Conservation (phyloP, 2,329 filamentous ascomycete species). For the Paecilomyces fulvus region DNA sequence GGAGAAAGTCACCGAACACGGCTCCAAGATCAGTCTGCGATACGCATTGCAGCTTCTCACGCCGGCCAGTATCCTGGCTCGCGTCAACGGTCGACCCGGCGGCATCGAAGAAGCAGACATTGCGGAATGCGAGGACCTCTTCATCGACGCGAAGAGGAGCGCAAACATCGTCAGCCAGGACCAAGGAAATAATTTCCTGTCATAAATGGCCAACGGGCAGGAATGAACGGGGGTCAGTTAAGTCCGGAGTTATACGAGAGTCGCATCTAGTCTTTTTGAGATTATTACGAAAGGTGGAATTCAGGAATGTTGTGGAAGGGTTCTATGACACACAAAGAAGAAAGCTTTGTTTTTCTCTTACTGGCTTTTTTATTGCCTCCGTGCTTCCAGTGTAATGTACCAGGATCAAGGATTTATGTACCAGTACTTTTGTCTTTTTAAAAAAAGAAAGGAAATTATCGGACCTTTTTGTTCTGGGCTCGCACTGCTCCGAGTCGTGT, state of each 20-base stretch:
- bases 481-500: neutral
- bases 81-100: constrained; percentile 67
- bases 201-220: constrained; percentile 33
- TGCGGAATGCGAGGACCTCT: constrained; percentile 72
- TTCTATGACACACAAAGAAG: constrained; percentile 8
- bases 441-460: neutral
- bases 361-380: neutral
- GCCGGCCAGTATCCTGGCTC: constrained; percentile 81
- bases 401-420: neutral
- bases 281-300: neutral
- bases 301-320: neutral
- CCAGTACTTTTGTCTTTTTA: neutral
- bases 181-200: constrained; percentile 56
- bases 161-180: constrained; percentile 61
- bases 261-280: constrained; percentile 2
- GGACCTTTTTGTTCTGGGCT: neutral
- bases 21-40: constrained; percentile 78
- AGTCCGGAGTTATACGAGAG: neutral
- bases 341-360: constrained; percentile 4
- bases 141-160: constrained; percentile 73
- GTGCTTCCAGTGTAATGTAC: neutral
- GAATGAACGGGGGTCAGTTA: neutral
- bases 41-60: constrained; percentile 91
- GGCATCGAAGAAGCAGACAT: constrained; percentile 68
- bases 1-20: constrained; percentile 77